Conservation (phyloP, 148 eudicot species). For the Salicornia ramosissima region DNA sequence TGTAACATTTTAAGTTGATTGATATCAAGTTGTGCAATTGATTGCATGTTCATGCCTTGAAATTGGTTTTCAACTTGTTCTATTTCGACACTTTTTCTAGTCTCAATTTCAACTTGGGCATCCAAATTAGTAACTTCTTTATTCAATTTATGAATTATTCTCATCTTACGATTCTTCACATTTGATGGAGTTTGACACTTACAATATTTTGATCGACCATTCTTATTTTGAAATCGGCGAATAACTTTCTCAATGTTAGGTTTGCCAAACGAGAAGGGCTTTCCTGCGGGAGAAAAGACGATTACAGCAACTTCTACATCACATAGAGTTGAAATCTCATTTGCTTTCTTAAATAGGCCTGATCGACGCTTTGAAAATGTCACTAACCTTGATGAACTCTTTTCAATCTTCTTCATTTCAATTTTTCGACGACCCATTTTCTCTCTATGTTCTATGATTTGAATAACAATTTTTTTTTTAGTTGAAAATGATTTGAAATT, state of each 20-base stretch:
- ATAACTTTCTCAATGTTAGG: slow-evolving; percentile 25
- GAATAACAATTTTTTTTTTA: neutral
- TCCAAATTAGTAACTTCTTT: slow-evolving; percentile 22
- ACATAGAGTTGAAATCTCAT: slow-evolving; percentile 27
- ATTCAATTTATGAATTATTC: slow-evolving; percentile 3
- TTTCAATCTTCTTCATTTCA: slow-evolving; percentile 24
- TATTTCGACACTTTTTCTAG: neutral
- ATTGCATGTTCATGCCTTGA: neutral
- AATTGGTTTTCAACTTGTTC: neutral
- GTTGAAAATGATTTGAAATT: no score
- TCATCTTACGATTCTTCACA: neutral
- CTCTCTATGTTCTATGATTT: neutral
- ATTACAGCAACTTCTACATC: slow-evolving; percentile 22
- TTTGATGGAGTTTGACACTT: neutral
- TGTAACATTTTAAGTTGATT: slow-evolving; percentile 5
- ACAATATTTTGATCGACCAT: neutral
- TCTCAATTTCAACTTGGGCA: slow-evolving; percentile 14
- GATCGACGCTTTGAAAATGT: slow-evolving; percentile 30
- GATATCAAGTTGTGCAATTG: slow-evolving; percentile 4
- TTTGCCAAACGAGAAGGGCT: slow-evolving; percentile 31
- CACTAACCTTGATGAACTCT: slow-evolving; percentile 22
- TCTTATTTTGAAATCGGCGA: slow-evolving; percentile 1
- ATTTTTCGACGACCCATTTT: slow-evolving; percentile 29
- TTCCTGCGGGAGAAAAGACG: slow-evolving; percentile 30
- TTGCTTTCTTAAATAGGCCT: slow-evolving; percentile 33